Percentiles rank a stretch among this genome's conserved stretches.
phyloP scores from a whole-genome alignment of 768 basidiomycete genomes.

The Exsudoporus frostii region DNA sequence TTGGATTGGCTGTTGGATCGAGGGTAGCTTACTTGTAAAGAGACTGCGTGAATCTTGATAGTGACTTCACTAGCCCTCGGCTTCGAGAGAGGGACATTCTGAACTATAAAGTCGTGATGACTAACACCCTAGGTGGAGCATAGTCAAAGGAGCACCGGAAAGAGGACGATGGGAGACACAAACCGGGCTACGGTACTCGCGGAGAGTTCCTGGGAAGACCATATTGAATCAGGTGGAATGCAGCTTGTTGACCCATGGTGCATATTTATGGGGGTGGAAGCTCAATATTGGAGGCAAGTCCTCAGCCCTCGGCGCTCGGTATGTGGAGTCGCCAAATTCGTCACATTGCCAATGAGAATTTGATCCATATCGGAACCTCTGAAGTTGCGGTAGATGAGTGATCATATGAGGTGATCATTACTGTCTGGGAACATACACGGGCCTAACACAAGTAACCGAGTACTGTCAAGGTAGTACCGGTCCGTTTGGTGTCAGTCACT shows the following conservation, averaged over 20 bases:
- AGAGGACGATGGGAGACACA: neutral
- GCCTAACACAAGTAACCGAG: too few relatives aligned
- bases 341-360: too few relatives aligned
- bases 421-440: too few relatives aligned
- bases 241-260: too few relatives aligned
- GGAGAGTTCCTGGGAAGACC: conserved; percentile 10
- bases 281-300: too few relatives aligned
- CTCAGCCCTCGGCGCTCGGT: too few relatives aligned
- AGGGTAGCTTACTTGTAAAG: conserved; percentile 40
- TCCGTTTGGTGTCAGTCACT: too few relatives aligned
- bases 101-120: conserved; percentile 29
- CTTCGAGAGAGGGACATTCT: conserved; percentile 23
- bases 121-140: conserved; percentile 18
- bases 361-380: too few relatives aligned
- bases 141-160: neutral
- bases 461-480: too few relatives aligned
- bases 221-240: neutral
- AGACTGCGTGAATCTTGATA: conserved; percentile 55
- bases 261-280: neutral
- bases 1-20: neutral
- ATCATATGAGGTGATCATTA: too few relatives aligned
- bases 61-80: conserved; percentile 49
- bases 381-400: too few relatives aligned
- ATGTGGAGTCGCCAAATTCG: too few relatives aligned
- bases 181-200: conserved; percentile 19